These are phyloP conservation scores for Hymenoscyphus albidus DNA, from an alignment of 2,329 filamentous ascomycete species.

Conservation along the genomic window DNA sequence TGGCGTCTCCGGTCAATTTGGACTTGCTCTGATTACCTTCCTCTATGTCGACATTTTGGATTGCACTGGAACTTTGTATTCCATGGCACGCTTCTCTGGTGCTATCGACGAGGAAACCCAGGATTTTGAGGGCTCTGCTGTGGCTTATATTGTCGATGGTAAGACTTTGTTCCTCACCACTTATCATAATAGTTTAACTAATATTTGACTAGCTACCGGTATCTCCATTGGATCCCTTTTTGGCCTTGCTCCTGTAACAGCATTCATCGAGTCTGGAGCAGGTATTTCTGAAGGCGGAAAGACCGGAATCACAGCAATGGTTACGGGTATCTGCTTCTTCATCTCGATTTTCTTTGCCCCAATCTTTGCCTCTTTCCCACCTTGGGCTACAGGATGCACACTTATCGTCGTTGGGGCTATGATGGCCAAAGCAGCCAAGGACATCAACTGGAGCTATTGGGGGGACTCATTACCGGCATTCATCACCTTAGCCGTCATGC, in stretches of 20 bases:
- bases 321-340: slow-evolving; percentile 76
- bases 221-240: slow-evolving; percentile 76
- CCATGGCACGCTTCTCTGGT: slow-evolving; percentile 78
- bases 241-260: slow-evolving; percentile 74
- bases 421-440: slow-evolving; percentile 71
- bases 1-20: slow-evolving; percentile 64
- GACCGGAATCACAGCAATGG: slow-evolving; percentile 74
- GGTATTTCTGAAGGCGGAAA: slow-evolving; percentile 82
- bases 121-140: slow-evolving; percentile 78
- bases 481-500: slow-evolving; percentile 78
- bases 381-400: slow-evolving; percentile 85
- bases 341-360: slow-evolving; percentile 83
- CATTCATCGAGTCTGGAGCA: slow-evolving; percentile 82
- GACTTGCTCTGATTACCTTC: slow-evolving; percentile 79
- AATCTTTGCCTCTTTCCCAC: slow-evolving; percentile 83
- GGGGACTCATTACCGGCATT: slow-evolving; percentile 81
- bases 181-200: not conserved
- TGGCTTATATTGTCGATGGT: slow-evolving; percentile 79
- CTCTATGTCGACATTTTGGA: slow-evolving; percentile 86
- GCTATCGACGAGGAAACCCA: slow-evolving; percentile 75
- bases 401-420: slow-evolving; percentile 77
- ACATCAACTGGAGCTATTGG: slow-evolving; percentile 84
- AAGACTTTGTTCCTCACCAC: slow-evolving; percentile 15
- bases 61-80: slow-evolving; percentile 78
- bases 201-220: slow-evolving; percentile 40